phyloP scores from a whole-genome alignment of 306 rosid species.

The Canavalia gladiata region DNA sequence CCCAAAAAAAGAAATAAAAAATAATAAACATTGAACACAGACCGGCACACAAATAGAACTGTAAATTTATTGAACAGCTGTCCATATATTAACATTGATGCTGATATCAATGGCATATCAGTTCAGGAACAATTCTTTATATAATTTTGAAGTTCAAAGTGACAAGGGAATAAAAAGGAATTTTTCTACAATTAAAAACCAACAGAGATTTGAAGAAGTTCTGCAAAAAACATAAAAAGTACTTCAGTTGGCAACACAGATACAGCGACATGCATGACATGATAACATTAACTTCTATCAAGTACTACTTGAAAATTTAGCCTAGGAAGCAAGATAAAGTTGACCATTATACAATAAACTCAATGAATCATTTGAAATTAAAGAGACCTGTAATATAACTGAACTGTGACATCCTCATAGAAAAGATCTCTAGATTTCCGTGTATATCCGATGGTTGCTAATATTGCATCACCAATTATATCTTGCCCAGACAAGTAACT shows the following conservation, averaged over 20 bases:
- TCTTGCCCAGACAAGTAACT: conserved; percentile 84
- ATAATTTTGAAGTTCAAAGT: conserved; percentile 19
- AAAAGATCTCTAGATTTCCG: conserved; percentile 80
- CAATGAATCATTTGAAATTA: conserved; percentile 34
- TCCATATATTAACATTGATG: neutral
- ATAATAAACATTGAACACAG: neutral
- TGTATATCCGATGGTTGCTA: conserved; percentile 85
- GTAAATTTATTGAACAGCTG: neutral
- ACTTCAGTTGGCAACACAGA: conserved; percentile 23
- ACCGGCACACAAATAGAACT: neutral
- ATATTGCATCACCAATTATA: conserved; percentile 85
- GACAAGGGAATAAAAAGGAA: conserved; percentile 6
- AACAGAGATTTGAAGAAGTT: conserved; percentile 4
- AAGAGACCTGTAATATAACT: conserved; percentile 83
- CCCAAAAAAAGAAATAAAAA: conserved; percentile 23
- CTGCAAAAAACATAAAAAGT: neutral
- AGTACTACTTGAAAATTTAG: conserved; percentile 29
- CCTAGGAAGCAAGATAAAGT: conserved; percentile 26
- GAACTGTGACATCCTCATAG: conserved; percentile 74
- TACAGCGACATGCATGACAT: conserved; percentile 30
- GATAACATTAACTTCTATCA: conserved; percentile 6
- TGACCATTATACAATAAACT: conserved; percentile 30
- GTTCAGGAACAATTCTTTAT: neutral
- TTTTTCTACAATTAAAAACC: conserved; percentile 16
- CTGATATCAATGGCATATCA: conserved; percentile 6